Conservation (phyloP, 2,329 filamentous ascomycete genomes). For the Pyrenophora graminea region DNA sequence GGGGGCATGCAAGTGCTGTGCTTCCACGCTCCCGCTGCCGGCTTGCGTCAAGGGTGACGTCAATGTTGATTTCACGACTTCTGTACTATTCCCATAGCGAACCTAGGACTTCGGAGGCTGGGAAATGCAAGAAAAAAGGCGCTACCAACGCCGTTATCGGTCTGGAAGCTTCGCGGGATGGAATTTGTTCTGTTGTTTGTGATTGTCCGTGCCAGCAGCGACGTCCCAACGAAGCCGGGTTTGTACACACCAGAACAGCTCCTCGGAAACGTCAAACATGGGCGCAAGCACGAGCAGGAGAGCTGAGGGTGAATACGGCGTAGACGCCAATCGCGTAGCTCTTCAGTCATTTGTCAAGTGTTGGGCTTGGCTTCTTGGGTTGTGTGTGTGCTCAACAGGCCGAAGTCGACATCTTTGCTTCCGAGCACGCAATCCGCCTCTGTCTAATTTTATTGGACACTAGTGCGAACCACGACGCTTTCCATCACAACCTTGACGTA, state of each 20-base stretch:
- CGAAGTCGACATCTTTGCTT: conserved; percentile 35
- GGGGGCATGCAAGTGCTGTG: background rate
- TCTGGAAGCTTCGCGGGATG: background rate
- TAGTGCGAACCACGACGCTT: conserved; percentile 13
- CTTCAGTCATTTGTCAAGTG: no score
- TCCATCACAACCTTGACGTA: conserved; percentile 25
- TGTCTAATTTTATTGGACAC: conserved; percentile 28
- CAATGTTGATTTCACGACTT: conserved; percentile 1
- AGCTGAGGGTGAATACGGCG: no score
- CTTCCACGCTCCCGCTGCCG: conserved; percentile 6
- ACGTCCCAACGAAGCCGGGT: no score
- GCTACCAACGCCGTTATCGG: background rate
- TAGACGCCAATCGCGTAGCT: no score
- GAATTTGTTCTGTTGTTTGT: no score
- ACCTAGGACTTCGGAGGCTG: background rate
- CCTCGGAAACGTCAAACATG: background rate
- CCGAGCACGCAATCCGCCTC: conserved; percentile 42
- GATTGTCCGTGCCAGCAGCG: no score
- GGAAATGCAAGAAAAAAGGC: no score
- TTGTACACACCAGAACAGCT: no score
- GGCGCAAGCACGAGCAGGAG: background rate
- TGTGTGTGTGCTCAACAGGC: background rate
- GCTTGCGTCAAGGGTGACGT: conserved; percentile 8
- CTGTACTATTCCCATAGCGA: background rate
- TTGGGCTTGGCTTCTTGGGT: background rate